Conservation (phyloP, 306 rosid species). For the Quercus alba region DNA sequence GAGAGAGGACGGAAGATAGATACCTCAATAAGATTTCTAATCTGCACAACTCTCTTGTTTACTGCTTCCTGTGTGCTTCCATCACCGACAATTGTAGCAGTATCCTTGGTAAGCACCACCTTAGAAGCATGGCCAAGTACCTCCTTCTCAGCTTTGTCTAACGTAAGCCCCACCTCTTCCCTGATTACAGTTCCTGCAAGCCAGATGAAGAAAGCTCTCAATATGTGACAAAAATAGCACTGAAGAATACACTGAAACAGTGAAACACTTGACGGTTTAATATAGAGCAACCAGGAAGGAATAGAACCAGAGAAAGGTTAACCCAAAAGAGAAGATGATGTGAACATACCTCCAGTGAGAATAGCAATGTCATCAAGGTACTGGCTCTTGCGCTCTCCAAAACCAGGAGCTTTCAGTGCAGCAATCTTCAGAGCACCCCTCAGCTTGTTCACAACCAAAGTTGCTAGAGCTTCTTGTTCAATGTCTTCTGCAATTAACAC, state of each 20-base stretch:
- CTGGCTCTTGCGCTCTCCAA: slow-evolving; percentile 99
- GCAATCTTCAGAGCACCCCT: slow-evolving; percentile 98
- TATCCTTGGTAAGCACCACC: slow-evolving; percentile 94
- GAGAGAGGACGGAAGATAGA: background rate
- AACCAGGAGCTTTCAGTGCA: slow-evolving; percentile 98
- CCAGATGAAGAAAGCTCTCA: slow-evolving; percentile 5
- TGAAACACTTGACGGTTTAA: background rate
- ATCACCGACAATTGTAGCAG: slow-evolving; percentile 89
- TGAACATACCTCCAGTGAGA: slow-evolving; percentile 74
- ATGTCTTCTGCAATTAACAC: slow-evolving; percentile 87
- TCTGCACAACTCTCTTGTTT: slow-evolving; percentile 87
- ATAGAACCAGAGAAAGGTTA: too few relatives aligned
- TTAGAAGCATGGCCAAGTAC: slow-evolving; percentile 93
- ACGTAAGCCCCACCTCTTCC: slow-evolving; percentile 90
- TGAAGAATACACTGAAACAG: background rate
- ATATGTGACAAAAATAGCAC: background rate
- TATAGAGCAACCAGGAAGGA: background rate
- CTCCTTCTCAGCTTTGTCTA: slow-evolving; percentile 92
- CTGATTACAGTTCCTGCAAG: slow-evolving; percentile 82
- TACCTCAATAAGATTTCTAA: slow-evolving; percentile 85
- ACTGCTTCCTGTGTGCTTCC: slow-evolving; percentile 97
- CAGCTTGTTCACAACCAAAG: slow-evolving; percentile 93
- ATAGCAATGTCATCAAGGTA: slow-evolving; percentile 97
- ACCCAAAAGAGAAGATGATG: background rate
- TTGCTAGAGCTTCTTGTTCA: slow-evolving; percentile 97